These are phyloP conservation scores for Punctularia strigosozonata DNA, from an alignment of 768 basidiomycete genomes.

Conservation along the genomic window DNA sequence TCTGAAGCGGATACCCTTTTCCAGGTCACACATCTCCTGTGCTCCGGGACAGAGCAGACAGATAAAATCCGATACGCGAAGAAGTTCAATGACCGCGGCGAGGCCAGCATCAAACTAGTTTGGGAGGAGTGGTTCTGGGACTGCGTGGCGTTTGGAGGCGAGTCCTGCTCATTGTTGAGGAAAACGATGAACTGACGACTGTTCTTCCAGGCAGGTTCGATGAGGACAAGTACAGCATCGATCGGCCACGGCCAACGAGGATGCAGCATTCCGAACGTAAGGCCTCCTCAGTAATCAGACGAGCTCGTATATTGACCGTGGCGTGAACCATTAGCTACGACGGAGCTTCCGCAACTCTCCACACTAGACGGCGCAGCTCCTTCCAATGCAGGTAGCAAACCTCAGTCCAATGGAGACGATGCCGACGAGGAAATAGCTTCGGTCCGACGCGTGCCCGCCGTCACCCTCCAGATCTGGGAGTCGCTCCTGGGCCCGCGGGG, in stretches of 20 bases:
- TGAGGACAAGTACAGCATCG: conserved; percentile 47
- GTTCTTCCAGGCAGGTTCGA: conserved; percentile 42
- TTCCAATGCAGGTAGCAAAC: too few relatives aligned
- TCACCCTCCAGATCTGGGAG: conserved; percentile 61
- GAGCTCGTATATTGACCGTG: too few relatives aligned
- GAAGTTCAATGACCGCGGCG: conserved; percentile 57
- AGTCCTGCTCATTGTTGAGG: conserved; percentile 6
- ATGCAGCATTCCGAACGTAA: too few relatives aligned
- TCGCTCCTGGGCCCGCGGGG: conserved; percentile 57
- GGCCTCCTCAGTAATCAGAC: conserved; percentile 10
- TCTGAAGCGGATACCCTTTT: conserved; percentile 64
- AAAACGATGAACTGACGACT: background rate
- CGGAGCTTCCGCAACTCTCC: too few relatives aligned
- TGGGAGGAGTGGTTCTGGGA: conserved; percentile 99
- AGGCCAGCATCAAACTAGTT: conserved; percentile 65
- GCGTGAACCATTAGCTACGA: too few relatives aligned
- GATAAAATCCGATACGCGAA: conserved; percentile 74
- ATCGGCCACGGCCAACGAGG: conserved; percentile 43
- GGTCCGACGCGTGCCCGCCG: conserved; percentile 44
- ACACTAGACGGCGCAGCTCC: too few relatives aligned
- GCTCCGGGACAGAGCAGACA: conserved; percentile 50
- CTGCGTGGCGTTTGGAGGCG: conserved; percentile 64
- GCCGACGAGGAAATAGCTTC: conserved; percentile 49
- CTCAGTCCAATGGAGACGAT: conserved; percentile 19
- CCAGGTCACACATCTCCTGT: conserved; percentile 77